phyloP scores from a whole-genome alignment of 495 filamentous ascomycete genomes.

The Pseudomonodictys pantanalensis region DNA sequence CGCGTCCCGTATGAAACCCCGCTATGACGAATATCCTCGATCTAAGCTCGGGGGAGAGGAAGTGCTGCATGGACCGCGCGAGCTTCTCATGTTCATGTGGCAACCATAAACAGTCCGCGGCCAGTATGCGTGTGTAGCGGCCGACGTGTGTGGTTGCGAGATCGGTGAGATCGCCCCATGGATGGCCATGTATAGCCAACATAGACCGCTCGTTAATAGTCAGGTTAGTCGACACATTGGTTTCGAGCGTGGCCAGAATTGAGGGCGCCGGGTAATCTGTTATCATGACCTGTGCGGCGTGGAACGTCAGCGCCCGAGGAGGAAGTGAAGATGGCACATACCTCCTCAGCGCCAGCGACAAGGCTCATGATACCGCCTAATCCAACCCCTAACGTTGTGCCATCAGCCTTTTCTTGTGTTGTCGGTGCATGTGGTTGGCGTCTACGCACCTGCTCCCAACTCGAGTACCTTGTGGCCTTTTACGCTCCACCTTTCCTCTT shows the following conservation, averaged over 20 bases:
- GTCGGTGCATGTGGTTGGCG: background rate
- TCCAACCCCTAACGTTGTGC: conserved; percentile 60
- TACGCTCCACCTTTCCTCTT: conserved; percentile 48
- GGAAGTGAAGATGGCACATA: conserved; percentile 35
- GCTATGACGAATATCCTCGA: conserved; percentile 66
- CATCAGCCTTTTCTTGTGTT: conserved; percentile 7
- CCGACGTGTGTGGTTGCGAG: conserved; percentile 53
- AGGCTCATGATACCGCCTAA: conserved; percentile 67
- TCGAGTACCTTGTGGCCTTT: conserved; percentile 55
- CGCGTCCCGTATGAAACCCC: conserved; percentile 81
- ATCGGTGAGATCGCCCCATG: conserved; percentile 66
- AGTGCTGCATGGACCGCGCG: conserved; percentile 64
- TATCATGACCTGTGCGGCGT: conserved; percentile 44
- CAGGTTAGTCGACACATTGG: conserved; percentile 61
- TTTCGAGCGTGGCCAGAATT: conserved; percentile 58
- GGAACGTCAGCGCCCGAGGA: background rate
- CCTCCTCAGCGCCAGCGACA: conserved; percentile 59
- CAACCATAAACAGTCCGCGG: conserved; percentile 89
- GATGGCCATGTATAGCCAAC: conserved; percentile 60
- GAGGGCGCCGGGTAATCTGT: conserved; percentile 72
- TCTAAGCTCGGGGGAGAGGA: conserved; percentile 52
- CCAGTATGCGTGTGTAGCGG: conserved; percentile 66
- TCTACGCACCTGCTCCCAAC: conserved; percentile 58
- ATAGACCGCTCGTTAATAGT: conserved; percentile 22
- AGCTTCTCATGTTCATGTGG: conserved; percentile 71